Evolutionary conservation across 2,329 filamentous ascomycete species (phyloP).

Genomic region (Pseudogymnoascus sp.): DNA sequence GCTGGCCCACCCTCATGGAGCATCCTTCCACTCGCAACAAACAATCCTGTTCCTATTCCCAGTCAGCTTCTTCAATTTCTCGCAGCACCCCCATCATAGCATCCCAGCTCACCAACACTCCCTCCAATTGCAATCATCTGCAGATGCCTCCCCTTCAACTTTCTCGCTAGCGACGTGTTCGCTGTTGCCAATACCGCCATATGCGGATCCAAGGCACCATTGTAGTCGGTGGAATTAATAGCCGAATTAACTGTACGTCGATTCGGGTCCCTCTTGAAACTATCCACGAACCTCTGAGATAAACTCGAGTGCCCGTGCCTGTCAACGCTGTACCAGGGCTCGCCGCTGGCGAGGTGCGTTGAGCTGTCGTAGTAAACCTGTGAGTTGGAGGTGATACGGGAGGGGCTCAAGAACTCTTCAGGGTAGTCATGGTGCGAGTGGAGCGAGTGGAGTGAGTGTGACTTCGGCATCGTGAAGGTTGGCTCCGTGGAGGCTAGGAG

Average conservation of each 20-base stretch:
- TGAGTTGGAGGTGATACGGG: not conserved
- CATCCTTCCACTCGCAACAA: slow-evolving; percentile 72
- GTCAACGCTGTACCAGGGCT: not conserved
- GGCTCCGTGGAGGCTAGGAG: not conserved
- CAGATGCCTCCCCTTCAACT: slow-evolving; percentile 72
- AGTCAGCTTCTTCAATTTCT: slow-evolving; percentile 4
- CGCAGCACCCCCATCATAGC: not conserved
- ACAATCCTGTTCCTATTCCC: slow-evolving; percentile 64
- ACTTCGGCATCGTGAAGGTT: not conserved
- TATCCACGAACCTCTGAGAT: slow-evolving; percentile 12
- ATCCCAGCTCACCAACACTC: slow-evolving; percentile 57
- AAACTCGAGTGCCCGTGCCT: not conserved
- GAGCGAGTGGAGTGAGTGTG: not conserved
- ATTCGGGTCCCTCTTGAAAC: slow-evolving; percentile 23
- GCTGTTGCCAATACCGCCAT: slow-evolving; percentile 56
- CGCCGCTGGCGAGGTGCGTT: not conserved
- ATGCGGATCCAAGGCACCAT: slow-evolving; percentile 56
- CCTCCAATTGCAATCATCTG: slow-evolving; percentile 26
- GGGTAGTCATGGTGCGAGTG: not conserved
- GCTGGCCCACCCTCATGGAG: slow-evolving; percentile 68
- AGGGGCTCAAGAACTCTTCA: not conserved
- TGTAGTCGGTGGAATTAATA: not conserved
- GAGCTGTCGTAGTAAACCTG: not conserved
- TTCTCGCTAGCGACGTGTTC: slow-evolving; percentile 64
- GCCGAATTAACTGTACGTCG: slow-evolving; percentile 26